Percentiles rank a stretch among this genome's conserved stretches.
phyloP scores from a whole-genome alignment of 768 basidiomycete species.

The Boletus pseudo-olivaceus region DNA sequence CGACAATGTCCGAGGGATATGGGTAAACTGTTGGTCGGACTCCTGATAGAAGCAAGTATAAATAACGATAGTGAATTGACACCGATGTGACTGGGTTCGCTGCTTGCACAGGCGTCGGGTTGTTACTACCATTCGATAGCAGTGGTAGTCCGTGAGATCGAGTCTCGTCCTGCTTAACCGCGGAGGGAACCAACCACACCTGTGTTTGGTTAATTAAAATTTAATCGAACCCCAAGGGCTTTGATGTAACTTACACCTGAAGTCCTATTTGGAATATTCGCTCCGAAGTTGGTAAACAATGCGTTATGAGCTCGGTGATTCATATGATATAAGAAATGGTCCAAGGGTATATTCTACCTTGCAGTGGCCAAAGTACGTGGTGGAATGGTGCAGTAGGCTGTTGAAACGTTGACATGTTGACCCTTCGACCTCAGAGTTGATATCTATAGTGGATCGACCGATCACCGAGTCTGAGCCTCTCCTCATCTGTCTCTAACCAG shows the following conservation, averaged over 20 bases:
- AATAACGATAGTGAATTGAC: not conserved
- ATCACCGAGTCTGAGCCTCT: slow-evolving; percentile 27
- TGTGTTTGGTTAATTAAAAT: not conserved
- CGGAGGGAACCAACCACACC: not conserved
- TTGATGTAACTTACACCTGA: not conserved
- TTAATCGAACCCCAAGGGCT: not conserved
- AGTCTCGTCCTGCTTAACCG: no score
- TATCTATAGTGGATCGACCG: slow-evolving; percentile 29
- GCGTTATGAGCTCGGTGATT: not conserved
- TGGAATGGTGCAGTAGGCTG: not conserved
- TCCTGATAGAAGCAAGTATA: not conserved
- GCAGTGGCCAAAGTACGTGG: not conserved
- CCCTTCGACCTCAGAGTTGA: slow-evolving; percentile 18
- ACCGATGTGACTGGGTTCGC: no score
- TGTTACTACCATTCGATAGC: not conserved
- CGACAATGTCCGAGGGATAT: not conserved
- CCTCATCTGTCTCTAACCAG: slow-evolving; percentile 16
- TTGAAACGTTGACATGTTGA: not conserved
- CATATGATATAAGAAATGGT: not conserved
- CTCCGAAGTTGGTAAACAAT: not conserved
- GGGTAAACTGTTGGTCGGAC: not conserved
- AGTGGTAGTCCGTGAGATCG: no score
- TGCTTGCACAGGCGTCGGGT: no score
- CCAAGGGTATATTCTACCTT: not conserved
- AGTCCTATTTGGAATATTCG: not conserved